Base-by-base conservation (phyloP, 2,329 filamentous ascomycete genomes). In the Cordyceps cateniannulata region DNA sequence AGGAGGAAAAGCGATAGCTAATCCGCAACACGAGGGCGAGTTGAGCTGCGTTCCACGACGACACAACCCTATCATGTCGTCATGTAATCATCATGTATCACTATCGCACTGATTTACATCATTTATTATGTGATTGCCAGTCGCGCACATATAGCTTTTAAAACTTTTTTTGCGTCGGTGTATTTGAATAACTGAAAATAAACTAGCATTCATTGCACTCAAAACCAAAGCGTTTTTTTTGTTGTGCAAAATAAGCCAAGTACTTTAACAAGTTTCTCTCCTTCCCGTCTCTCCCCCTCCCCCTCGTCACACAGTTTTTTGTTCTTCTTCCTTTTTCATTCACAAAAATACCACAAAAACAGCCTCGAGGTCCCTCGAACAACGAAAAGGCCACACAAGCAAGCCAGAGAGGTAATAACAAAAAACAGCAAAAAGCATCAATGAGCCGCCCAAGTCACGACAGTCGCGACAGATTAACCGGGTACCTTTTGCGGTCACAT, bases 211-310 rank as follows among this genome's bases (percentile, higher is more conserved):
- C 58, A 49, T 60, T 42, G 27, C 50, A 60, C 51, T 60, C 24
- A 54, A 32, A 52, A 49, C 44, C 44, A 54, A 60, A 49, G 52
- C 52, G n/a, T 58, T 49, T 49, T 62, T 14, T 35, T 35, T 2
- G 32, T 35, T 59, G 58, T 60, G 58, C 58, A 62, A 62, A 38
- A 59, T 32, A 42, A 62, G 57, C 50, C 52, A 56, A 55, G 51
- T 62, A 47, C 50, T 55, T 56, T 7, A 48, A 38, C 35, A 57
- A 51, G 40, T 35, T 32, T 9, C 35, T 25, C 32, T 8, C 49
- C n/a, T 27, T 5, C 40, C 40, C 38, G 44, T 22, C 25, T 50
- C 29, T 42, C 25, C n/a, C 20, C 35, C n/a, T 45, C 38, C 10
- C 24, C 48, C 25, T 51, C 40, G 35, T 25, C 18, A 3, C 18